Evolutionary conservation across 768 basidiomycete species (phyloP), one percentile per base, ranked within the genome.

Genomic region (Cubamyces sp.): DNA sequence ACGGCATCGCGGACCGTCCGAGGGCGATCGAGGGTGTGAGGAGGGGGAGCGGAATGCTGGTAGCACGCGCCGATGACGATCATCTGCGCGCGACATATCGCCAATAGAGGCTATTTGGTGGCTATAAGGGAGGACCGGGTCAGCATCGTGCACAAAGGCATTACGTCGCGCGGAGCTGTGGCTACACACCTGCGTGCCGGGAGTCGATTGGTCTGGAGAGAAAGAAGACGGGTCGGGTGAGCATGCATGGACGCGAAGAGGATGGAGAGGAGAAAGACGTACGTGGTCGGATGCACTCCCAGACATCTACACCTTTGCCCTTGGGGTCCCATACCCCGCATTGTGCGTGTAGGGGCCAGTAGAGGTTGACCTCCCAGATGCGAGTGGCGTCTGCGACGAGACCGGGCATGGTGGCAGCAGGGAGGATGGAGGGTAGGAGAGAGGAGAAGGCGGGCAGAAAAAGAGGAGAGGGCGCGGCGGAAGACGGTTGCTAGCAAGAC

Each of bases 281-380:
- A 90, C 89, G 89, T 67, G 84, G 82, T 73, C 78, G 74, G 56
- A 90, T 77, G 70, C 89, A 91, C 68, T 91, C 88, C 88, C 88
- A 91, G 57, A 91, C 82, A 58, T 89, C 87, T 43, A 91, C 89
- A 26, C 86, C 84, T 42, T 84, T 82, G 54, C 83, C 79, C 73
- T 80, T 82, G 23, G 82, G 74, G 74, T 90, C 86, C 88, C 88
- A 91, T 15, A 87, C 79, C 57, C 85, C 85, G 72, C 89, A 90
- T 69, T 91, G 89, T 62, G 84, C 83, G 71, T 83, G 80, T 46
- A 85, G 65, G 23, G 79, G 67, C 88, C 88, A 91, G 72, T 85
- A 77, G 43, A 87, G 77, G 70, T 87, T 86, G 69, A 80, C 68
- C 71, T 89, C 88, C 88, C 88, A 90, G 41, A 88, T 84, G 57